These are phyloP conservation scores for Nicotiana knightiana DNA, from an alignment of 257 asterid species.

Conservation along the genomic window DNA sequence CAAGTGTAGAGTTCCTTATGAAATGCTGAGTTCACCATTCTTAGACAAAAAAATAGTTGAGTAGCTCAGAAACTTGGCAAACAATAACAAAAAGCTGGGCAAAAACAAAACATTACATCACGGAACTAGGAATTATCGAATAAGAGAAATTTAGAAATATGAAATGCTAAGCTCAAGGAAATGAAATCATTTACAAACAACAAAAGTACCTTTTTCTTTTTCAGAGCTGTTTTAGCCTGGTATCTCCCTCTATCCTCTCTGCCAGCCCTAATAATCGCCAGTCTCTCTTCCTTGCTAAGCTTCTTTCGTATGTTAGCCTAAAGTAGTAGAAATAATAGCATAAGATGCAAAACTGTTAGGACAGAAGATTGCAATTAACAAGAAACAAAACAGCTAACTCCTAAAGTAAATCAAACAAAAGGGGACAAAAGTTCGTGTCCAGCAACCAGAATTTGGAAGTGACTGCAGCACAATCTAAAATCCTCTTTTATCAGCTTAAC, in stretches of 20 bases:
- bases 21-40: not conserved
- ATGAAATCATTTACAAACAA: not conserved
- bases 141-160: not conserved
- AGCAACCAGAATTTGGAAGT: not conserved
- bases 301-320: conserved; percentile 75
- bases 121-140: not conserved
- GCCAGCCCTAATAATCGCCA: conserved; percentile 53
- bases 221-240: conserved; percentile 53
- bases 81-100: not conserved
- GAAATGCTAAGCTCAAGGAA: not conserved
- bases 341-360: conserved; percentile 10
- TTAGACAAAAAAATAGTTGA: not conserved
- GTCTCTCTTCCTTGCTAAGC: conserved; percentile 62
- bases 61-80: not conserved
- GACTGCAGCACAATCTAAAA: not conserved
- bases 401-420: not conserved
- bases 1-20: not conserved
- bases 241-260: conserved; percentile 77
- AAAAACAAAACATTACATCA: not conserved
- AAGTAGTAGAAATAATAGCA: conserved; percentile 18
- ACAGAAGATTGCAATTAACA: not conserved
- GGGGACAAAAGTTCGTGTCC: not conserved
- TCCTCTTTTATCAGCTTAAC: not conserved
- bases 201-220: conserved; percentile 61
- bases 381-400: not conserved